A percentile compares a stretch with the other conserved stretches of the same genome.
Conservation (phyloP, 768 basidiomycete genomes). For the Naganishia kalamii region DNA sequence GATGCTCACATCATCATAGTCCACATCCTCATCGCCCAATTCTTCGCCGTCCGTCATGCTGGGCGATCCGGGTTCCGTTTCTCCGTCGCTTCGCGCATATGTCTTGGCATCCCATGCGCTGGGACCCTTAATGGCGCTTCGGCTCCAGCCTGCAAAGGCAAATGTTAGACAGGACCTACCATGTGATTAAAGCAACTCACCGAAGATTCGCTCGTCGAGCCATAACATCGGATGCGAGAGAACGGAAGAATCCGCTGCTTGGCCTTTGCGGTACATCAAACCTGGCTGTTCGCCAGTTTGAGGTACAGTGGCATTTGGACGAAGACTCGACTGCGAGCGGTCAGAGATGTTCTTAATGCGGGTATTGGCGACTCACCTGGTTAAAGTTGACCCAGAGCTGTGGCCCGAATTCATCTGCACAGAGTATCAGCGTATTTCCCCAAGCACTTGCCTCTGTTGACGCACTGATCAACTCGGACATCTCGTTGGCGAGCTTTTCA, state of each 20-base stretch:
- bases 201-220: conserved; percentile 89
- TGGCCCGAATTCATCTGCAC: conserved; percentile 84
- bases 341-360: conserved; percentile 1
- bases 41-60: conserved; percentile 73
- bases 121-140: conserved; percentile 68
- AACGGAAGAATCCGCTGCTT: conserved; percentile 48
- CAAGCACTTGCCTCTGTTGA: neutral
- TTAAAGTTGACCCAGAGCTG: conserved; percentile 80
- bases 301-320: conserved; percentile 77
- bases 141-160: conserved; percentile 55
- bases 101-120: conserved; percentile 74
- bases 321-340: conserved; percentile 60
- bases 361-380: conserved; percentile 52
- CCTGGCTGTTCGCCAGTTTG: conserved; percentile 69
- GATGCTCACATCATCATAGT: conserved; percentile 71
- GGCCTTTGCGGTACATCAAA: conserved; percentile 69
- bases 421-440: conserved; percentile 16
- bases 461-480: conserved; percentile 55
- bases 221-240: conserved; percentile 89
- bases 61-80: conserved; percentile 64
- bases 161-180: neutral
- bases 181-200: conserved; percentile 40
- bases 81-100: conserved; percentile 48
- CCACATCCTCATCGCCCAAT: conserved; percentile 59
- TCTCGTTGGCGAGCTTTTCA: conserved; percentile 69